Evolutionary conservation across 2,329 filamentous ascomycete species (phyloP), one percentile per base, ranked within the genome.

Genomic region (Chrysoporthe cubensis): DNA sequence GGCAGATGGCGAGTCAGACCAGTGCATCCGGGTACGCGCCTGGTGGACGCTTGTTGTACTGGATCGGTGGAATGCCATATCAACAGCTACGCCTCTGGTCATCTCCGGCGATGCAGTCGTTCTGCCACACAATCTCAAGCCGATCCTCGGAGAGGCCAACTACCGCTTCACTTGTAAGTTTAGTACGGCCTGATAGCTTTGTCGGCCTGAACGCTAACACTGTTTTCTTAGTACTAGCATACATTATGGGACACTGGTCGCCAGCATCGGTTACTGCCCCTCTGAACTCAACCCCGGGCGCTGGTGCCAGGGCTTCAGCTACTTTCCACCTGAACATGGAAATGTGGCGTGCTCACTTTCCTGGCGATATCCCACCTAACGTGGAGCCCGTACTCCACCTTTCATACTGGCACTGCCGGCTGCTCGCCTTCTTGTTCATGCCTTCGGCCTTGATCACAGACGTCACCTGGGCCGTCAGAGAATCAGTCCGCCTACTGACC

Each of bases 21-120:
- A 89, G 62, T 86, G 87, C 21, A 79, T 92, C 4, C 84, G 85
- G 1, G 81, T 89, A 62, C 85, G 89, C 56, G 85, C 90, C 21
- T 93, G 91, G 91, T 92, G 89, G 88, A 87, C 88, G 16, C 79
- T 93, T 44, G 85, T 92, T 58, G 84, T 91, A 70, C 84, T 93
- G 71, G 91, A 93, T 73, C 85, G 90, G 18, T 93, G 90, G 89
- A 88, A 92, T 74, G 88, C 91, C 4, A 84, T 88, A n/a, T 88
- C 87, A 32, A 90, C 86, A 4, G 87, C 86, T 14, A 87, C 84
- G 69, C 87, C 89, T 3, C 73, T 87, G 14, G 82, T 89, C 67
- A 87, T 93, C 67, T 87, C 86, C 1, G 86, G 91, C 71, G 84
- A 86, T 69, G 87, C 83, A 64, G 83, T 89, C 7, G 84, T 90